A percentile compares a stretch with the other conserved stretches of the same genome.
Evolutionary conservation across 1,139 yeast species (phyloP).

Genomic region (Kluyveromyces sp.): DNA sequence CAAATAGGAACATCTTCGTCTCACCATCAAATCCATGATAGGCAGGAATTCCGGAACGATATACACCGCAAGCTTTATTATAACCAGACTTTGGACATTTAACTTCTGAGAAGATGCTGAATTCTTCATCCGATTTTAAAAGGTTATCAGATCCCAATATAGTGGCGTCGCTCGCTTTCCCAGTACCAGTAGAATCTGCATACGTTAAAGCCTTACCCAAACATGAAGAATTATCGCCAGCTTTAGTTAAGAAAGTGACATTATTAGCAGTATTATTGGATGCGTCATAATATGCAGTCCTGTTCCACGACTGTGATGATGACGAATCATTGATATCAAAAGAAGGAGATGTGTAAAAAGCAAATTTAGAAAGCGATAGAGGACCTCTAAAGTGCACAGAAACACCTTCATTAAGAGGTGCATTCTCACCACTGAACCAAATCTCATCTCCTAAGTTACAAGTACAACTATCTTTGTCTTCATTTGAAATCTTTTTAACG

Average conservation of each 20-base stretch:
- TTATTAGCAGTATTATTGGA: constrained; percentile 38
- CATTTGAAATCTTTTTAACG: constrained; percentile 45
- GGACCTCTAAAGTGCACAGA: constrained; percentile 86
- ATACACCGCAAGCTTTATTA: constrained; percentile 54
- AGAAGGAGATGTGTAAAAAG: constrained; percentile 43
- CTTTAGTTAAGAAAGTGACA: constrained; percentile 55
- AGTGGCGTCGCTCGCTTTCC: constrained; percentile 38
- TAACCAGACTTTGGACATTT: constrained; percentile 44
- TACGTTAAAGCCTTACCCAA: constrained; percentile 59
- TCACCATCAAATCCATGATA: constrained; percentile 82
- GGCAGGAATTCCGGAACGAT: constrained; percentile 77
- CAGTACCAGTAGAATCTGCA: constrained; percentile 39
- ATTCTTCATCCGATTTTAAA: constrained; percentile 52
- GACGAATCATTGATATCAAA: constrained; percentile 28
- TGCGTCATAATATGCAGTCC: constrained; percentile 40
- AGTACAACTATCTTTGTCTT: constrained; percentile 43
- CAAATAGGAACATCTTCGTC: constrained; percentile 78
- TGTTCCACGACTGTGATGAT: constrained; percentile 34
- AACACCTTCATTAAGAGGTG: constrained; percentile 62
- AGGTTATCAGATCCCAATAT: constrained; percentile 43
- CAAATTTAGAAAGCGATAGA: constrained; percentile 52
- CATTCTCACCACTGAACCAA: constrained; percentile 51
- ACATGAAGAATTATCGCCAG: constrained; percentile 46
- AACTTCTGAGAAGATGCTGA: constrained; percentile 49
- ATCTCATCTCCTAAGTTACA: constrained; percentile 37